phyloP scores from a whole-genome alignment of 129 eudicot species.

The Saposhnikovia divaricata region DNA sequence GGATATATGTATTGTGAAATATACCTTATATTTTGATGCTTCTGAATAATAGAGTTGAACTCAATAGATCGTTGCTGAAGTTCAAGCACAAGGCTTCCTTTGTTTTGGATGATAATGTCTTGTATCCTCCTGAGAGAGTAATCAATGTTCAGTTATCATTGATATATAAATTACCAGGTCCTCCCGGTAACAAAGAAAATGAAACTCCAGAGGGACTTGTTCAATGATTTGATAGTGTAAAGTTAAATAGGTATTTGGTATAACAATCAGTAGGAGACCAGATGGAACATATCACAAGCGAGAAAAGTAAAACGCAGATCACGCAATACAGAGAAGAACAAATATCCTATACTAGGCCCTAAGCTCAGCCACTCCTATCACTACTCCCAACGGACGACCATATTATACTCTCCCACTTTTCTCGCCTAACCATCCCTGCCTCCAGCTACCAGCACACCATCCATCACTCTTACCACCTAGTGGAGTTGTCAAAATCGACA shows the following conservation, averaged over 20 bases:
- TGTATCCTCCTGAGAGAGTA: conserved; percentile 67
- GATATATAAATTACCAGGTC: background rate
- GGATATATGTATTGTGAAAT: background rate
- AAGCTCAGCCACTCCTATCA: background rate
- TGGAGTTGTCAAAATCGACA: background rate
- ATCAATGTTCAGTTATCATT: background rate
- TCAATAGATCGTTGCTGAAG: conserved; percentile 94
- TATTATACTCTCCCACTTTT: background rate
- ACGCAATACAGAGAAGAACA: background rate
- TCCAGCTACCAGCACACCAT: background rate
- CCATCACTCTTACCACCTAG: background rate
- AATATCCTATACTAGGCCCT: background rate
- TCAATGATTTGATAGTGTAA: background rate
- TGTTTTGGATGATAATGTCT: conserved; percentile 54
- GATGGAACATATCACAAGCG: background rate
- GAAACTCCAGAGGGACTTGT: background rate
- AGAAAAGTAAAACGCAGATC: background rate
- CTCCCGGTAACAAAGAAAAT: background rate
- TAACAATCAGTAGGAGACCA: background rate
- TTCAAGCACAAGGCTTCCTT: conserved; percentile 89
- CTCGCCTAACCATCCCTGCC: background rate
- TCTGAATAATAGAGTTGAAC: conserved; percentile 71
- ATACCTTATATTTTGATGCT: conserved; percentile 82
- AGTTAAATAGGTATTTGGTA: background rate
- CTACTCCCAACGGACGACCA: background rate